phyloP scores from a whole-genome alignment of 805 yeast genomes.

The Yarrowia keelungensis region DNA sequence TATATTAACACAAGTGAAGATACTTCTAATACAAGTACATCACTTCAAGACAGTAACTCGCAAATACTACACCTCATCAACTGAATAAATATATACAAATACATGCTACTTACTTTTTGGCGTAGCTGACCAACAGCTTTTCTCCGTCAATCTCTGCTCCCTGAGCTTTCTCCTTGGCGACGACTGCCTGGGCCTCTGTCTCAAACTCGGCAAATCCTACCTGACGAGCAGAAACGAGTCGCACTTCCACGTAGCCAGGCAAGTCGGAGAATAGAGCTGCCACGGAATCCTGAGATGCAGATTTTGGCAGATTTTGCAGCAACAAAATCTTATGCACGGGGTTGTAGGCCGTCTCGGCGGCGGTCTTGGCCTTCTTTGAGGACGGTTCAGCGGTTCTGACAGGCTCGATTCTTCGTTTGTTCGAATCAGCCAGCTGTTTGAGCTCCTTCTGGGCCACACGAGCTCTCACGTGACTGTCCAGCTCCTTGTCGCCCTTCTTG shows the following conservation, averaged over 20 bases:
- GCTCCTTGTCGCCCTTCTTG: slow-evolving; percentile 47
- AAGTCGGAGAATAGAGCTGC: slow-evolving; percentile 56
- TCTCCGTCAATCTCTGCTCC: slow-evolving; percentile 46
- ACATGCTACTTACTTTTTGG: slow-evolving; percentile 46
- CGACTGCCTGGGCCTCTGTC: slow-evolving; percentile 59
- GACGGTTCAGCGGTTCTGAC: not conserved
- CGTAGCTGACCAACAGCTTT: slow-evolving; percentile 47
- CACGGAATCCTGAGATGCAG: slow-evolving; percentile 54
- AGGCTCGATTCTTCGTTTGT: slow-evolving; percentile 1
- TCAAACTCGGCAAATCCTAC: slow-evolving; percentile 85
- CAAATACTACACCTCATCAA: too few relatives aligned
- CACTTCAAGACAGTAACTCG: too few relatives aligned
- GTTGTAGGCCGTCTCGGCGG: slow-evolving; percentile 44
- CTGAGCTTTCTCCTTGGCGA: slow-evolving; percentile 49
- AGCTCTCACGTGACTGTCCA: slow-evolving; percentile 43
- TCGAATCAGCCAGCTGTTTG: slow-evolving; percentile 36
- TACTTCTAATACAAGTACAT: too few relatives aligned
- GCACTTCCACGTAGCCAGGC: slow-evolving; percentile 69
- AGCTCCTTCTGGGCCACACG: slow-evolving; percentile 45
- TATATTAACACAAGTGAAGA: too few relatives aligned
- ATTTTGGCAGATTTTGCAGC: slow-evolving; percentile 66
- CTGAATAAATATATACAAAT: slow-evolving; percentile 12
- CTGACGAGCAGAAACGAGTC: slow-evolving; percentile 69
- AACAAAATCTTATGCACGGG: slow-evolving; percentile 78
- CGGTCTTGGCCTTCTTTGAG: slow-evolving; percentile 4